Conservation (phyloP, 2,329 filamentous ascomycete genomes). For the Fusarium verticillioides region DNA sequence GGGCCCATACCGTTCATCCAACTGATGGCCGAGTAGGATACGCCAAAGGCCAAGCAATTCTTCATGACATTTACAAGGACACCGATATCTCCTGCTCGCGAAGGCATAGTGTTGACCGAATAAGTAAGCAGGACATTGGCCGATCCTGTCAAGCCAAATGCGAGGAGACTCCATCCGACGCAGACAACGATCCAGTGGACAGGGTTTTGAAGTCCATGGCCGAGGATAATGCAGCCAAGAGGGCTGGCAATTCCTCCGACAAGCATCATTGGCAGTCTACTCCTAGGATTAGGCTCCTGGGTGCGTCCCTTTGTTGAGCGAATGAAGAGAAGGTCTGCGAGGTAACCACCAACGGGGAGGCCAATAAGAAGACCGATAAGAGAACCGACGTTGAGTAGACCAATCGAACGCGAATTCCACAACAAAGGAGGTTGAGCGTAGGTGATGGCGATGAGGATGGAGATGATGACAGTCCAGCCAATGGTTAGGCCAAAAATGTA, state of each 20-base stretch:
- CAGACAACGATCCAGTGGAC: not conserved
- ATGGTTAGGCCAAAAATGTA: conserved; percentile 6
- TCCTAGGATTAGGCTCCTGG: not conserved
- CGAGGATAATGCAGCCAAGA: not conserved
- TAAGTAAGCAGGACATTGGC: conserved; percentile 7
- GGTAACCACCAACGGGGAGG: not conserved
- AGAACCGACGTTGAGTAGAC: not conserved
- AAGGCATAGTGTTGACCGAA: not conserved
- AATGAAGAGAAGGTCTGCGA: conserved; percentile 2
- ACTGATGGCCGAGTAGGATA: not conserved
- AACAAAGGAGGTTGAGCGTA: not conserved
- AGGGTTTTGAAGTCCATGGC: not conserved
- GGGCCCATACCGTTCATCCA: not conserved
- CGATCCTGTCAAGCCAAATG: conserved; percentile 8
- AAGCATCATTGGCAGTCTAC: not conserved
- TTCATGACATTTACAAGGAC: conserved; percentile 14
- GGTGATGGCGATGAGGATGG: not conserved
- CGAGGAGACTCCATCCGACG: not conserved
- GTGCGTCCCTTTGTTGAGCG: not conserved
- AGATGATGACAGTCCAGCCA: conserved; percentile 10
- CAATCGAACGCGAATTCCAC: not conserved
- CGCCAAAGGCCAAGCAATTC: conserved; percentile 3
- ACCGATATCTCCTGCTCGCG: conserved; percentile 6
- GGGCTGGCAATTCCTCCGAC: not conserved
- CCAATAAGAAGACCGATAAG: not conserved